Evolutionary conservation across 2,329 filamentous ascomycete species (phyloP).

Genomic region (Aspergillus latus): DNA sequence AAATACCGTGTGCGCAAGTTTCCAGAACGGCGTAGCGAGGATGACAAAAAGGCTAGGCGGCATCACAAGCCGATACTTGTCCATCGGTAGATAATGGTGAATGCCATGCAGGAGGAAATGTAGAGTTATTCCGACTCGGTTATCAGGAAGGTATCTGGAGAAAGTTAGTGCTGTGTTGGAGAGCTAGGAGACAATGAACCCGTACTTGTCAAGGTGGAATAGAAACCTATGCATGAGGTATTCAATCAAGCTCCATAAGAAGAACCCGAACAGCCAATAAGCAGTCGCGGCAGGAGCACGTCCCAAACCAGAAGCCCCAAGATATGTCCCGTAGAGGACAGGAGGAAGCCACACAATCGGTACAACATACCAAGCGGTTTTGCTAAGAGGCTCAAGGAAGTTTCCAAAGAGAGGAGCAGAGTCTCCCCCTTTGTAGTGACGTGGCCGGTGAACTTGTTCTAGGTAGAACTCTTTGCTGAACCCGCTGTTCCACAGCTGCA

Average conservation of each 20-base stretch:
- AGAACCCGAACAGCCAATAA: slow-evolving; percentile 71
- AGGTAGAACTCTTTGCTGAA: slow-evolving; percentile 97
- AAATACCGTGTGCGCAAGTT: slow-evolving; percentile 79
- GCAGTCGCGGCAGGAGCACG: slow-evolving; percentile 49
- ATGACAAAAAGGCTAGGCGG: slow-evolving; percentile 82
- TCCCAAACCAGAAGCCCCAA: slow-evolving; percentile 63
- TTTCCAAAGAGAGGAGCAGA: slow-evolving; percentile 96
- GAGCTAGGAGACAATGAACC: background rate
- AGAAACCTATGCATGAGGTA: slow-evolving; percentile 86
- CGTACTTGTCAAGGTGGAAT: slow-evolving; percentile 91
- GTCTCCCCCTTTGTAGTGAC: slow-evolving; percentile 90
- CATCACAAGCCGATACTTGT: slow-evolving; percentile 96
- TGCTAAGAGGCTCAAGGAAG: slow-evolving; percentile 94
- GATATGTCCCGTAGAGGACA: slow-evolving; percentile 68
- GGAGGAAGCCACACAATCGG: slow-evolving; percentile 82
- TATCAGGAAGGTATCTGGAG: slow-evolving; percentile 79
- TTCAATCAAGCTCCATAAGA: slow-evolving; percentile 85
- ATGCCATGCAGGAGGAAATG: slow-evolving; percentile 97
- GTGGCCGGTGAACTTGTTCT: slow-evolving; percentile 89
- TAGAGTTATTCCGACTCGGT: slow-evolving; percentile 76
- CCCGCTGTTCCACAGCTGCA: slow-evolving; percentile 83
- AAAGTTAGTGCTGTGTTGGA: slow-evolving; percentile 19
- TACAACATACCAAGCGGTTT: slow-evolving; percentile 92
- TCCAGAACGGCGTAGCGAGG: slow-evolving; percentile 88
- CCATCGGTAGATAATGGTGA: slow-evolving; percentile 99